Evolutionary conservation across 2,329 filamentous ascomycete species (phyloP).

Genomic region (Trichoderma asperellum): DNA sequence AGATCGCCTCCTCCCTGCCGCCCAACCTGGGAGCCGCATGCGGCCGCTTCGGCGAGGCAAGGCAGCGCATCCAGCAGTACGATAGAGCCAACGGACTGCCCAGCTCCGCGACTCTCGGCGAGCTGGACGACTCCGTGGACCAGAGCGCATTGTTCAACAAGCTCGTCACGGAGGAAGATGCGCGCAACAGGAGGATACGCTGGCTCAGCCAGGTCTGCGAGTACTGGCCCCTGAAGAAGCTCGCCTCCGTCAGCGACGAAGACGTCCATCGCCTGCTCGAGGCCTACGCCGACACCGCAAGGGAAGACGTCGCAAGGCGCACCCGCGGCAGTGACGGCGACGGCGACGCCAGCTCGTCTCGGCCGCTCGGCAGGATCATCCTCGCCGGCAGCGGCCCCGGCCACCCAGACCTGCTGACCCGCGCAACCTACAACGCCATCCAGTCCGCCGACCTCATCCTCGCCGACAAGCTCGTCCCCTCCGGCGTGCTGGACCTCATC

Average conservation of each 20-base stretch:
- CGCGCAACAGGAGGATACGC: slow-evolving; percentile 79
- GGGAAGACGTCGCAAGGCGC: slow-evolving; percentile 1
- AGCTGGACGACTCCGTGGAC: slow-evolving; percentile 65
- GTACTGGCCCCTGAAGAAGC: slow-evolving; percentile 89
- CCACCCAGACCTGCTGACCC: slow-evolving; percentile 87
- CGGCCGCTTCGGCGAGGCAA: slow-evolving; percentile 72
- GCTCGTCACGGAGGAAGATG: slow-evolving; percentile 74
- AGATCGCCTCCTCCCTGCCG: slow-evolving; percentile 82
- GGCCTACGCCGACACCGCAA: slow-evolving; percentile 59
- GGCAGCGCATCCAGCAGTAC: slow-evolving; percentile 74
- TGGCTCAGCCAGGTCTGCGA: slow-evolving; percentile 98
- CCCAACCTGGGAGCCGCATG: slow-evolving; percentile 75
- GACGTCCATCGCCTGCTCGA: slow-evolving; percentile 79
- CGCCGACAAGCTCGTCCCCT: slow-evolving; percentile 83
- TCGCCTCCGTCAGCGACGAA: slow-evolving; percentile 77
- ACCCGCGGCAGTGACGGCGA: slow-evolving; percentile 21
- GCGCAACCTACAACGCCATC: slow-evolving; percentile 77
- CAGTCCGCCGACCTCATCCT: slow-evolving; percentile 76
- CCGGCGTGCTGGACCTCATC: slow-evolving; percentile 83
- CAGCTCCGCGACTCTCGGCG: slow-evolving; percentile 38
- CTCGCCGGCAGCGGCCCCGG: slow-evolving; percentile 92
- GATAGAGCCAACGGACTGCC: slow-evolving; percentile 65
- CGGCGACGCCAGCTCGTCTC: slow-evolving; percentile 31
- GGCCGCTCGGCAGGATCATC: slow-evolving; percentile 70
- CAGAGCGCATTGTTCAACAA: slow-evolving; percentile 85